Base-by-base conservation (phyloP, 1,139 yeast species). In the Pichia sp. region DNA sequence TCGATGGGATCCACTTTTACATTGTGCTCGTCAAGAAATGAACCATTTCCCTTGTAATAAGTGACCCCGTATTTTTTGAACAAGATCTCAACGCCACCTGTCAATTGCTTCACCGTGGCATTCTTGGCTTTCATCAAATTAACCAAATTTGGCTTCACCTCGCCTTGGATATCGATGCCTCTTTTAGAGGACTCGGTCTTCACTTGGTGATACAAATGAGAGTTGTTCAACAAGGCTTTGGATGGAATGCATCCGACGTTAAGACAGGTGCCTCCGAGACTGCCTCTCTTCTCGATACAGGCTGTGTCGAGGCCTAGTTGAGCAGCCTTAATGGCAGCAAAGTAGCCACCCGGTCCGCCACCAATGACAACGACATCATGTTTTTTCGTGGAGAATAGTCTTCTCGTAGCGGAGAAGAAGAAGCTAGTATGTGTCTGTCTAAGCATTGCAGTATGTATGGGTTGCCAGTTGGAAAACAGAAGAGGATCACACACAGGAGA, bases 201-300 rank as follows among this genome's bases (percentile, higher is more conserved):
- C 73, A 93, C 86, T 72, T 85, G 88, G 73, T 95, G 99, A 77
- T 81, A 92, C 65, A 93, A 74, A 61, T 91, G 97, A 34, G 98
- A 87, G 79, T 93, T 95, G 84, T 93, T 93, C 69, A 93, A 79
- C 61, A 93, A 76, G 16, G 99, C 88, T 76, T 95, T 95, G 62
- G 99, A 93, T 58, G 99, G 99, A 67, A 95, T 95, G 80, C 99
- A 93, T 50, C 99, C 99, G 55, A 93, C 98, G 73, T 93, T 93
- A 67, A 93, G 77, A 81, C 99, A 95, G 54, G 99, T 95, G 68
- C 99, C 99, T 61, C 99, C 99, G 63, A 95, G 83, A 41, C 84
- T 74, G 47, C 99, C 99, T 74, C 99, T 86, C 77, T 90, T 91
- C 74, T 95, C 99, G 63, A 95, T 78, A 81, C 99, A 93, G 46